Evolutionary conservation across 148 eudicot genomes (phyloP).

Genomic region (Euryodendron excelsum): DNA sequence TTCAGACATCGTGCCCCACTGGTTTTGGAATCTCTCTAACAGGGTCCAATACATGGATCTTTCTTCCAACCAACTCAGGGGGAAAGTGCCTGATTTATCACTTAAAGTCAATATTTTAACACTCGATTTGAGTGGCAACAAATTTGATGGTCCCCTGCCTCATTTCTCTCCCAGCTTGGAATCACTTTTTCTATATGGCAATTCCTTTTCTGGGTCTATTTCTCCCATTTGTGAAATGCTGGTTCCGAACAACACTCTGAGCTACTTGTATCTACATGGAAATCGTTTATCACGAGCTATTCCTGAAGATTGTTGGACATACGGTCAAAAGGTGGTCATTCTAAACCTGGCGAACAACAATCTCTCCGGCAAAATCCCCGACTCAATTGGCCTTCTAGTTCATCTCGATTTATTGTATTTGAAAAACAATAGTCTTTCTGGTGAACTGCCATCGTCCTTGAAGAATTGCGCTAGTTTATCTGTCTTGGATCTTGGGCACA

Average conservation of each 20-base stretch:
- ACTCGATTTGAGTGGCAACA: not conserved
- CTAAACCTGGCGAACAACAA: not conserved
- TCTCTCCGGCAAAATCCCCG: not conserved
- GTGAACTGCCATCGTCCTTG: not conserved
- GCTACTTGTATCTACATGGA: not conserved
- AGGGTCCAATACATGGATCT: not conserved
- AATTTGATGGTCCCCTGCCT: constrained; percentile 1
- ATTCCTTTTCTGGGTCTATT: no score
- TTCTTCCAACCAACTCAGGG: not conserved
- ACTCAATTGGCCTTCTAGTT: not conserved
- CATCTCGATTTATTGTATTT: not conserved
- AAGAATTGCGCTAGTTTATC: not conserved
- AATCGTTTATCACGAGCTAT: not conserved
- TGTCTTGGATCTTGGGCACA: not conserved
- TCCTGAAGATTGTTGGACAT: not conserved
- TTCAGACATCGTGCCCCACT: not conserved
- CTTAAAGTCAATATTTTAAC: not conserved
- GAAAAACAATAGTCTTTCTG: not conserved
- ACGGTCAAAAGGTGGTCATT: not conserved
- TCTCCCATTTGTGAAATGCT: not conserved
- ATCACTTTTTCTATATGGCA: no score
- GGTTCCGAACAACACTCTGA: not conserved
- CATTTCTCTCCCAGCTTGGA: not conserved
- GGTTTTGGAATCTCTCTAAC: constrained; percentile 5
- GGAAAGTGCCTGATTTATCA: not conserved